A percentile compares a stretch with the other conserved stretches of the same genome.
These are phyloP conservation scores for Haplosporangium sp. DNA, from an alignment of 371 early-diverging fungal species.

Conservation along the genomic window DNA sequence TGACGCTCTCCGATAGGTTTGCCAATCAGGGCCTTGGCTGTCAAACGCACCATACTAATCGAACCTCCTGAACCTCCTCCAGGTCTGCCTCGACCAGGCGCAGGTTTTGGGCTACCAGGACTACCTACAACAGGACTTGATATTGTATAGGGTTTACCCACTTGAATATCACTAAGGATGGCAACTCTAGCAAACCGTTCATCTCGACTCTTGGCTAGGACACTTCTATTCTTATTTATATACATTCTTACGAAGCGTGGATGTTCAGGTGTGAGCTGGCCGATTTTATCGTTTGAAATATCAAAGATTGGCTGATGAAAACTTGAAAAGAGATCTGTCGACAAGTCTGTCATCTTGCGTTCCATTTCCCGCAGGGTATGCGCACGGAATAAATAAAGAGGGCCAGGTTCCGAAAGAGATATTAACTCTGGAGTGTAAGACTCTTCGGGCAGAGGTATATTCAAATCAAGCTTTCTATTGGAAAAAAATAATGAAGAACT, in stretches of 20 bases:
- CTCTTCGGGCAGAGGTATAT: slow-evolving; percentile 36
- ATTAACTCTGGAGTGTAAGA: slow-evolving; percentile 46
- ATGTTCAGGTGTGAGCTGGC: slow-evolving; percentile 32
- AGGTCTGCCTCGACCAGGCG: slow-evolving; percentile 3
- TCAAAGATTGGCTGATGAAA: slow-evolving; percentile 52
- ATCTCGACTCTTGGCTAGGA: slow-evolving; percentile 48
- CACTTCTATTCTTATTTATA: slow-evolving; percentile 48
- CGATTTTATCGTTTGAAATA: slow-evolving; percentile 22
- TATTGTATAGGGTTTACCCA: slow-evolving; percentile 33
- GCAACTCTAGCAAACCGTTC: slow-evolving; percentile 47
- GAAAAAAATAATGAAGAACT: background rate
- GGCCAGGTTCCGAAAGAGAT: slow-evolving; percentile 43
- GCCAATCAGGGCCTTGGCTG: slow-evolving; percentile 44
- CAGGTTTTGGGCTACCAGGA: background rate
- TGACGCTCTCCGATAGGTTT: slow-evolving; percentile 55
- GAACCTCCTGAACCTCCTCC: slow-evolving; percentile 4
- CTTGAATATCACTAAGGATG: slow-evolving; percentile 41
- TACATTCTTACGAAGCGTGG: slow-evolving; percentile 54
- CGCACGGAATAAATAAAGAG: slow-evolving; percentile 50
- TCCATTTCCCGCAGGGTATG: slow-evolving; percentile 52
- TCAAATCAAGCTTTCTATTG: slow-evolving; percentile 16
- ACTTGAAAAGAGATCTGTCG: slow-evolving; percentile 41
- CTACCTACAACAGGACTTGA: slow-evolving; percentile 5
- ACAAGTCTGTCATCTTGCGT: slow-evolving; percentile 46
- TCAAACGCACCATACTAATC: slow-evolving; percentile 42